These are phyloP conservation scores for Stephania japonica DNA, from an alignment of 164 flowering plant species.

Conservation along the genomic window DNA sequence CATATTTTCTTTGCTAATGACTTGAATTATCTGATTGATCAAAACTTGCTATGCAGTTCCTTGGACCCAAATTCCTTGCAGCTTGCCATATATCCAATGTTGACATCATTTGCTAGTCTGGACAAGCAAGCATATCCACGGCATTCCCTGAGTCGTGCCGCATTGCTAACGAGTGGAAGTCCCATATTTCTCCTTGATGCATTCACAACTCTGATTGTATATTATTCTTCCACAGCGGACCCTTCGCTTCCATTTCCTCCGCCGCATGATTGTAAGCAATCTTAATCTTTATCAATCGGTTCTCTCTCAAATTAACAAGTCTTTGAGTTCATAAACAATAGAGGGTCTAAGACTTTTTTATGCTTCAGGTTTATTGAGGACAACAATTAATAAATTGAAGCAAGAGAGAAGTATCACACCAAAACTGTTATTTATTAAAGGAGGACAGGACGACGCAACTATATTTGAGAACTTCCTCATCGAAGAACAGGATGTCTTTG, in stretches of 20 bases:
- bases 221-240: constrained; percentile 93
- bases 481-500: constrained; percentile 94
- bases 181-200: constrained; percentile 98
- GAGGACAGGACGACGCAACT: constrained; percentile 85
- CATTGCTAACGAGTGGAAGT: constrained; percentile 85
- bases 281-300: not conserved
- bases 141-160: constrained; percentile 97
- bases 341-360: constrained; percentile 3
- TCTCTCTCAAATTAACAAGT: not conserved
- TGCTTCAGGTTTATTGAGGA: constrained; percentile 67
- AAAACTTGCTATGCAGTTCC: constrained; percentile 56
- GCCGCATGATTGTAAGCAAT: constrained; percentile 89
- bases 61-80: constrained; percentile 88
- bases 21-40: constrained; percentile 5
- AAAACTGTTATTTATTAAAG: constrained; percentile 71
- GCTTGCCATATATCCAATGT: constrained; percentile 82
- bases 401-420: constrained; percentile 93
- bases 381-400: constrained; percentile 78
- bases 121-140: constrained; percentile 97
- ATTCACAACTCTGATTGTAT: constrained; percentile 85
- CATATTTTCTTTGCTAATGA: constrained; percentile 4
- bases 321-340: not conserved
- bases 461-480: constrained; percentile 84
- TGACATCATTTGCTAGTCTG: constrained; percentile 76
- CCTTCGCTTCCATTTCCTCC: constrained; percentile 91